These are phyloP conservation scores for Mycosphaerelloides madeirae DNA, from an alignment of 2,329 filamentous ascomycete species.

Conservation along the genomic window DNA sequence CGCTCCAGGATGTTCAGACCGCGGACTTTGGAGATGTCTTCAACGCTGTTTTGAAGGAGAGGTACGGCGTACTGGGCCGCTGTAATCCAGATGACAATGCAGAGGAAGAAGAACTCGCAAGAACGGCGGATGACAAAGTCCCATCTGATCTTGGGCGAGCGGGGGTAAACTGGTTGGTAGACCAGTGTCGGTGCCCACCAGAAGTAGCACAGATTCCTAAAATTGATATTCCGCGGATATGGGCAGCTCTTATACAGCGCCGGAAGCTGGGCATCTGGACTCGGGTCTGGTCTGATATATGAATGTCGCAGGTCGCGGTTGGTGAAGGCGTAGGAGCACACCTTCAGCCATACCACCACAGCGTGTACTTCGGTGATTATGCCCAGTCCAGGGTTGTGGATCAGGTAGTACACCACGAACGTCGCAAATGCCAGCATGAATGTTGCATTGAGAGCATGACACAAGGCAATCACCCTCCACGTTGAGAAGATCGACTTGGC, in stretches of 20 bases:
- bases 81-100: conserved; percentile 81
- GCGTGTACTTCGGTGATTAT: conserved; percentile 87
- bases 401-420: conserved; percentile 80
- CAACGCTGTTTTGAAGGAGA: conserved; percentile 80
- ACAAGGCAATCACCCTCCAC: conserved; percentile 73
- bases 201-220: conserved; percentile 85
- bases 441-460: conserved; percentile 76
- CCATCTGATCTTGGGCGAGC: conserved; percentile 77
- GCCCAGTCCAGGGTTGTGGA: conserved; percentile 90
- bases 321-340: conserved; percentile 90
- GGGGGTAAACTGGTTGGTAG: conserved; percentile 94
- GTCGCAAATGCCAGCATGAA: conserved; percentile 76
- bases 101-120: conserved; percentile 69
- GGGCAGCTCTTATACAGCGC: conserved; percentile 77
- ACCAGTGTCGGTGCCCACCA: conserved; percentile 97
- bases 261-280: conserved; percentile 66
- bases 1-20: conserved; percentile 79
- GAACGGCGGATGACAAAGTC: conserved; percentile 78
- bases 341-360: conserved; percentile 94
- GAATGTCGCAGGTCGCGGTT: conserved; percentile 93
- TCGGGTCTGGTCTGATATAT: conserved; percentile 65
- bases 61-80: conserved; percentile 93
- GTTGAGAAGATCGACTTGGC: conserved; percentile 39
- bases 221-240: conserved; percentile 86
- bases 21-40: conserved; percentile 78